phyloP scores from a whole-genome alignment of 2,329 filamentous ascomycete genomes.

The Aspergillus neoniger region DNA sequence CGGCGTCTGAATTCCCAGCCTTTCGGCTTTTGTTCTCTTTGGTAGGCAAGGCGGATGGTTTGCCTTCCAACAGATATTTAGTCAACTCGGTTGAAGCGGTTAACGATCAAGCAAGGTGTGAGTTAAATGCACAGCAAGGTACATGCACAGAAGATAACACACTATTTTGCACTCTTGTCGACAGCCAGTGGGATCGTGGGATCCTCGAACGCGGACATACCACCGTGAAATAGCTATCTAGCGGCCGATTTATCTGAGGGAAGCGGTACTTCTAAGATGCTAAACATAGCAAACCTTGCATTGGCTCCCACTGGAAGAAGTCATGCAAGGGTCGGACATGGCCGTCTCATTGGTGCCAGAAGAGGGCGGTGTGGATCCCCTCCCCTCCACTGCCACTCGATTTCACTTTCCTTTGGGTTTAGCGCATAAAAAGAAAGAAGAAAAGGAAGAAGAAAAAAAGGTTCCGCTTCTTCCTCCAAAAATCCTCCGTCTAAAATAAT shows the following conservation, averaged over 20 bases:
- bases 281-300: conserved; percentile 31
- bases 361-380: conserved; percentile 8
- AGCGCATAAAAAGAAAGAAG: conserved; percentile 5
- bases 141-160: not conserved
- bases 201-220: too few species aligned
- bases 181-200: not conserved
- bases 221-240: not conserved
- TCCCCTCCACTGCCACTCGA: conserved; percentile 10
- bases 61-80: not conserved
- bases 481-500: conserved; percentile 15
- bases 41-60: too few species aligned
- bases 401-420: not conserved
- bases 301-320: conserved; percentile 13
- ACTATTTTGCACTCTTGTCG: not conserved
- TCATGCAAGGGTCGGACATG: conserved; percentile 14
- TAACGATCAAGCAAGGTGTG: not conserved
- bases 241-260: conserved; percentile 21
- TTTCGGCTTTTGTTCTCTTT: not conserved
- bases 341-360: conserved; percentile 13
- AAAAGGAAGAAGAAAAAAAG: too few species aligned
- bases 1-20: not conserved
- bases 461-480: conserved; percentile 7
- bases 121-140: not conserved
- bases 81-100: not conserved
- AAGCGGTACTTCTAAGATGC: conserved; percentile 16